A percentile compares a stretch with the other conserved stretches of the same genome.
Evolutionary conservation across 148 eudicot genomes (phyloP).

Genomic region (Polygonum maritimum): DNA sequence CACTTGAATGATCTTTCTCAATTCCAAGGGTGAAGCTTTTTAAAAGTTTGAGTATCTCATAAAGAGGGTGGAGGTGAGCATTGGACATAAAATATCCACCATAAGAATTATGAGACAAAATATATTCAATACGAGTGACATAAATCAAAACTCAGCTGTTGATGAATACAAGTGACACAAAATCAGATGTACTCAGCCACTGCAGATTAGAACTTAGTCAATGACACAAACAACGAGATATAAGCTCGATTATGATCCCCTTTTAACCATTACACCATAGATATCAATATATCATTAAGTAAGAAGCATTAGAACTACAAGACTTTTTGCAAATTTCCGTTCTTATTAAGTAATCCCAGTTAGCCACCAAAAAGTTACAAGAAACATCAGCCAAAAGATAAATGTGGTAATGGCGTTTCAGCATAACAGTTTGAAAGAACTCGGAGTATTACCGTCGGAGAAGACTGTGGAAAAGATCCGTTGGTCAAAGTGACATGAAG

Average conservation of each 20-base stretch:
- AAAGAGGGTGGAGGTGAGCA: too few species aligned
- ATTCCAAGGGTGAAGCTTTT: too few species aligned
- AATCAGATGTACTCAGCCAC: too few species aligned
- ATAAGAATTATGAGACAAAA: too few species aligned
- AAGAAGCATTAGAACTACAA: not conserved
- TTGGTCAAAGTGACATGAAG: conserved; percentile 94
- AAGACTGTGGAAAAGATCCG: conserved; percentile 90
- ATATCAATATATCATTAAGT: not conserved
- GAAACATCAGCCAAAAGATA: not conserved
- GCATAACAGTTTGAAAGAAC: not conserved
- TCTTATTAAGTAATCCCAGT: not conserved
- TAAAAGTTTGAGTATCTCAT: too few species aligned
- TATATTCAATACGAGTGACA: too few species aligned
- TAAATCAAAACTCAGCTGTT: not conserved
- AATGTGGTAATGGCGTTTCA: not conserved
- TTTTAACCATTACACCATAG: not conserved
- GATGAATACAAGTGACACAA: too few species aligned
- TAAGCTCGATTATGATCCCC: not conserved
- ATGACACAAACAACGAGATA: not conserved
- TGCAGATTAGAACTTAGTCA: too few species aligned
- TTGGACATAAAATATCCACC: too few species aligned
- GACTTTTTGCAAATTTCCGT: not conserved
- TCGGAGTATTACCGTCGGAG: conserved; percentile 44
- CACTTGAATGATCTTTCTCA: too few species aligned
- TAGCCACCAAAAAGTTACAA: not conserved